Conservation (phyloP, 108 stramenopile species). For the Fistulifera solaris region DNA sequence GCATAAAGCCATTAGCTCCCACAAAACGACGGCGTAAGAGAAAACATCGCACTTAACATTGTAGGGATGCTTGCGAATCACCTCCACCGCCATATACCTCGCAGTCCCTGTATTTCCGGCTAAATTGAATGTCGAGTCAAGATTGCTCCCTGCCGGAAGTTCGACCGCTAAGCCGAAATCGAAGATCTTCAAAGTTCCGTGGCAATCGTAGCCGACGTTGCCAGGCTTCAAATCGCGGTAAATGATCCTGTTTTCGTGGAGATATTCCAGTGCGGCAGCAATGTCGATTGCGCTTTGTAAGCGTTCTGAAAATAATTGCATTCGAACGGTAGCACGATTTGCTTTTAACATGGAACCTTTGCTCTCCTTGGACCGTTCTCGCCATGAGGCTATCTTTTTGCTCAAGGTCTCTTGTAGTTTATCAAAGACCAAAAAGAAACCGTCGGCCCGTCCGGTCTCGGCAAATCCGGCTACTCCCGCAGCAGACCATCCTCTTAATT, state of each 20-base stretch:
- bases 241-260: constrained; percentile 79
- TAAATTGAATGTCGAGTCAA: constrained; percentile 35
- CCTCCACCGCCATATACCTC: constrained; percentile 95
- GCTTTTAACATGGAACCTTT: constrained; percentile 74
- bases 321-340: constrained; percentile 79
- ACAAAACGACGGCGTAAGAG: constrained; percentile 61
- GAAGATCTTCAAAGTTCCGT: constrained; percentile 86
- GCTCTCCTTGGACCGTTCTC: constrained; percentile 29
- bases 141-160: constrained; percentile 29
- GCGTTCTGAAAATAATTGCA: constrained; percentile 86
- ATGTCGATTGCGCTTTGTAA: constrained; percentile 87
- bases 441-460: constrained; percentile 34
- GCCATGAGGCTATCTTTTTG: constrained; percentile 30
- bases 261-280: constrained; percentile 76
- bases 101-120: constrained; percentile 55
- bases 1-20: constrained; percentile 51
- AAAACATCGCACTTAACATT: constrained; percentile 91
- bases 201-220: constrained; percentile 81
- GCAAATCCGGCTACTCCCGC: constrained; percentile 55
- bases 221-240: constrained; percentile 88
- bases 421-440: constrained; percentile 45
- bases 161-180: constrained; percentile 83
- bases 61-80: constrained; percentile 71
- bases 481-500: constrained; percentile 61
- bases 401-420: constrained; percentile 28